Evolutionary conservation across 352 stramenopile genomes (phyloP).

Genomic region (Thalassiosira exigua): DNA sequence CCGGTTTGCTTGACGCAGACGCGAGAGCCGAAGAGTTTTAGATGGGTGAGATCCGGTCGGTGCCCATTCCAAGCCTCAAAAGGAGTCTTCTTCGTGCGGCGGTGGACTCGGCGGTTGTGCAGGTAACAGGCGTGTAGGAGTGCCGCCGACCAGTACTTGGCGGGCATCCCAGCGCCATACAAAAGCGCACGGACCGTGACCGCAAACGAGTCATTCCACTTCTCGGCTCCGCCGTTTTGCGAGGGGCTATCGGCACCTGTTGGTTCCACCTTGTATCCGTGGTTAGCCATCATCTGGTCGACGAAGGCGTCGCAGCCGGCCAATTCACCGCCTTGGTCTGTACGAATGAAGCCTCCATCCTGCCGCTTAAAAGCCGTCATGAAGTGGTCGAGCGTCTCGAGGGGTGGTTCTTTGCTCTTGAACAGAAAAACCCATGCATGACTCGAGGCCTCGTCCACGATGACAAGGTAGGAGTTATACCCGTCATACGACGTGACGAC

Average conservation of each 20-base stretch:
- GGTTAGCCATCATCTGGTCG: neutral
- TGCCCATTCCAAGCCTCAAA: slow-evolving; percentile 26
- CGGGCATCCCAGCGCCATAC: slow-evolving; percentile 25
- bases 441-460: slow-evolving; percentile 25
- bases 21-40: slow-evolving; percentile 38
- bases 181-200: slow-evolving; percentile 23
- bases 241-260: too few species aligned
- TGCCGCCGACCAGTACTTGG: slow-evolving; percentile 27
- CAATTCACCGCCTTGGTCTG: slow-evolving; percentile 41
- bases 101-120: slow-evolving; percentile 19
- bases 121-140: slow-evolving; percentile 29
- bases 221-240: slow-evolving; percentile 24
- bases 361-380: slow-evolving; percentile 10
- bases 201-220: slow-evolving; percentile 22
- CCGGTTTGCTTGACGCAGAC: slow-evolving; percentile 36
- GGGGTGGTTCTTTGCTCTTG: slow-evolving; percentile 31
- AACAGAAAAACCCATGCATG: slow-evolving; percentile 36
- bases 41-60: slow-evolving; percentile 25
- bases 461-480: slow-evolving; percentile 22
- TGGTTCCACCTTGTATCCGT: slow-evolving; percentile 36
- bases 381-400: slow-evolving; percentile 5
- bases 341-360: slow-evolving; percentile 27
- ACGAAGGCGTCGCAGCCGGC: slow-evolving; percentile 13
- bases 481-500: slow-evolving; percentile 33
- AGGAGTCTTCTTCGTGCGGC: slow-evolving; percentile 28